Percentiles rank a stretch among this genome's conserved stretches.
Conservation (phyloP, 306 rosid species). For the Ceratonia siliqua region DNA sequence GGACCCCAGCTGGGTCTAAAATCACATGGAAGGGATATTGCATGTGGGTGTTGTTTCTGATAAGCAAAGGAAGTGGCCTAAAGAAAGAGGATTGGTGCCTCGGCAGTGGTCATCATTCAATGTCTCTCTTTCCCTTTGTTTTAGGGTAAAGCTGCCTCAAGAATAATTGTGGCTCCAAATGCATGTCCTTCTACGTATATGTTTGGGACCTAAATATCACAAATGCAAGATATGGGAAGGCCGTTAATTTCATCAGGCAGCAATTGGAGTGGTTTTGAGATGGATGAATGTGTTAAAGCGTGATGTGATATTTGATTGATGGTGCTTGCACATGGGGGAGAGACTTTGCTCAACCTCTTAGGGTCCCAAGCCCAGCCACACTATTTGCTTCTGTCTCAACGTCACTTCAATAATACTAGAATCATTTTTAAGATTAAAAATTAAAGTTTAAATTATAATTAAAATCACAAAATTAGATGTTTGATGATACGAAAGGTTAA, state of each 20-base stretch:
- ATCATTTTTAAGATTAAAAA: too few relatives aligned
- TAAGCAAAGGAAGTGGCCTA: neutral
- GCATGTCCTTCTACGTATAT: neutral
- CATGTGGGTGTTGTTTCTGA: neutral
- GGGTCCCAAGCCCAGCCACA: slow-evolving; percentile 14
- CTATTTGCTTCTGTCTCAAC: too few relatives aligned
- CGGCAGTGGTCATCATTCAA: neutral
- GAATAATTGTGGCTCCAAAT: neutral
- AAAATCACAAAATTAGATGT: too few relatives aligned
- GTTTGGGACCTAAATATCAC: neutral
- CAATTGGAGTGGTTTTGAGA: too few relatives aligned
- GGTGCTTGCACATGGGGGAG: slow-evolving; percentile 22
- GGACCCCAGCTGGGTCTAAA: neutral
- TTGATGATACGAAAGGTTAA: too few relatives aligned
- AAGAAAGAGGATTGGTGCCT: too few relatives aligned
- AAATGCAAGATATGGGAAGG: neutral
- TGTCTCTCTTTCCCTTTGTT: neutral
- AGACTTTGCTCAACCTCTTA: neutral
- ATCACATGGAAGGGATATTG: neutral
- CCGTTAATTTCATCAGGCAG: too few relatives aligned
- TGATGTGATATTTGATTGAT: neutral
- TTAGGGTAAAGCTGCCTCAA: neutral
- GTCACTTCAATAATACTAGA: too few relatives aligned
- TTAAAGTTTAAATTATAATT: too few relatives aligned
- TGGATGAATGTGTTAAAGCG: neutral